Evolutionary conservation across 352 stramenopile genomes (phyloP).

Genomic region (Pythium diclinum): DNA sequence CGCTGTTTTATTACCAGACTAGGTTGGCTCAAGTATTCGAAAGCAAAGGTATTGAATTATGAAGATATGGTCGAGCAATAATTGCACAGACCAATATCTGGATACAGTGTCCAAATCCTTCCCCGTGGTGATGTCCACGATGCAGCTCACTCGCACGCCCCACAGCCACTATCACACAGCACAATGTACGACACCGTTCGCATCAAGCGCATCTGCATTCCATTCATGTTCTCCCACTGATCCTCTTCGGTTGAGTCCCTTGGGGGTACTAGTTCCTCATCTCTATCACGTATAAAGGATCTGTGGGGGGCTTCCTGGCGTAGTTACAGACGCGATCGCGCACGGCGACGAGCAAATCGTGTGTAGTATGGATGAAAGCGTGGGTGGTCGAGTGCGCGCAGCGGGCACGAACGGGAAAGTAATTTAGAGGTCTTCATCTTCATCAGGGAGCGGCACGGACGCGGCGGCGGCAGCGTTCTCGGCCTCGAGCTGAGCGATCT

Average conservation of each 20-base stretch:
- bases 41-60: not conserved
- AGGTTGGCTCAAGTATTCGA: too few relatives aligned
- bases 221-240: constrained; percentile 24
- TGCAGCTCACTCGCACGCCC: too few relatives aligned
- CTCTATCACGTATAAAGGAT: constrained; percentile 26
- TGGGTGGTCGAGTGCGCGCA: constrained; percentile 13
- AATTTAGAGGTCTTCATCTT: constrained; percentile 96
- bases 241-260: constrained; percentile 12
- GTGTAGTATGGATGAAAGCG: constrained; percentile 1
- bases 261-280: constrained; percentile 7
- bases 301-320: constrained; percentile 6
- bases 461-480: constrained; percentile 90
- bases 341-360: constrained; percentile 10
- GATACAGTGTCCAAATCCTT: too few relatives aligned
- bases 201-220: constrained; percentile 26
- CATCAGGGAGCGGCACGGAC: constrained; percentile 94
- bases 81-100: too few relatives aligned
- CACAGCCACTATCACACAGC: not conserved
- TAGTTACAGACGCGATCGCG: constrained; percentile 22
- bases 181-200: not conserved
- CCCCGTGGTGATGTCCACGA: too few relatives aligned
- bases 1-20: too few relatives aligned
- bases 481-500: constrained; percentile 91
- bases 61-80: not conserved
- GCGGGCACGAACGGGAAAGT: constrained; percentile 22